Conservation (phyloP, 768 basidiomycete genomes). For the Xerocomellus intermedius region DNA sequence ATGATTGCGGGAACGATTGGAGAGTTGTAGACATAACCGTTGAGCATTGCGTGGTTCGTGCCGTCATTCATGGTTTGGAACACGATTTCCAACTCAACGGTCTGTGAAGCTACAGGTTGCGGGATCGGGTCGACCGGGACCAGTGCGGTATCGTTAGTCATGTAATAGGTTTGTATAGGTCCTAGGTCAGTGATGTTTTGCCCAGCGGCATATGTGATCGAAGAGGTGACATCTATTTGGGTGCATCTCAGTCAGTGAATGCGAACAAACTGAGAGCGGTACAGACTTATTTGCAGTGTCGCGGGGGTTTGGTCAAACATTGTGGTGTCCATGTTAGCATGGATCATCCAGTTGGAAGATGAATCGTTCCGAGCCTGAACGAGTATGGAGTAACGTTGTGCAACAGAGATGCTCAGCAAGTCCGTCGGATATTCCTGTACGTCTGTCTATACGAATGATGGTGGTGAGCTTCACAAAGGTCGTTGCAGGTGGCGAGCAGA, state of each 20-base stretch:
- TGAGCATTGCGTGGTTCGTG: conserved; percentile 79
- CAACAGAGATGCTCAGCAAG: conserved; percentile 71
- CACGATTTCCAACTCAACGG: conserved; percentile 64
- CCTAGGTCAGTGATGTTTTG: conserved; percentile 53
- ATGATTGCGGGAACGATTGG: conserved; percentile 77
- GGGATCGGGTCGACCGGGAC: conserved; percentile 58
- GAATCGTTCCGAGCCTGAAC: conserved; percentile 90
- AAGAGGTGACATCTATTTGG: conserved; percentile 72
- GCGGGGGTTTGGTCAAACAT: conserved; percentile 89
- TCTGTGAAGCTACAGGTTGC: conserved; percentile 50
- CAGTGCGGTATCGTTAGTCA: conserved; percentile 65
- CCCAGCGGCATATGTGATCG: conserved; percentile 68
- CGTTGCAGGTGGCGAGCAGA: not conserved
- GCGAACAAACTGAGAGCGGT: not conserved
- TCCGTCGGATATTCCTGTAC: conserved; percentile 71
- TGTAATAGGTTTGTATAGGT: conserved; percentile 53
- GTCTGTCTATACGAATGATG: conserved; percentile 56
- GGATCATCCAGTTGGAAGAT: conserved; percentile 80
- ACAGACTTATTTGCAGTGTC: conserved; percentile 70
- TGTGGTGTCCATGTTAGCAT: conserved; percentile 83
- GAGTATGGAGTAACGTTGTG: conserved; percentile 91
- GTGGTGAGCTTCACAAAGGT: not conserved
- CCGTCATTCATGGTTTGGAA: conserved; percentile 89
- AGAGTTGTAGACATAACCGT: conserved; percentile 63
- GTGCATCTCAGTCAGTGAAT: not conserved